Evolutionary conservation across 352 stramenopile species (phyloP), one percentile per base, ranked within the genome.

Genomic region (Globisporangium echinulatum): DNA sequence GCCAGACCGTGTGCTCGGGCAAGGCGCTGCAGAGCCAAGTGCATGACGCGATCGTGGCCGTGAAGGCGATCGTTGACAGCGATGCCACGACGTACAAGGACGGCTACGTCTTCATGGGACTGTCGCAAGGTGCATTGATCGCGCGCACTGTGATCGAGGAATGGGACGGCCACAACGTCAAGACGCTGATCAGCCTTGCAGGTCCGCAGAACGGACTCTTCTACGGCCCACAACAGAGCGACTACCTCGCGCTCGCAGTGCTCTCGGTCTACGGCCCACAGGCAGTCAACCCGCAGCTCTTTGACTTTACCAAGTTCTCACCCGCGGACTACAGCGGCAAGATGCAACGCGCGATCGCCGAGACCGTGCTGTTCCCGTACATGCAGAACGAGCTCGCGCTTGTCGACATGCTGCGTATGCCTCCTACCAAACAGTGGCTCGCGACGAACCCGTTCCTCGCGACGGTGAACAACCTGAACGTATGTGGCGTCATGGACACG

Each of bases 81-180:
- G 49, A 70, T 46, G 1, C 40, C 0, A 13, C 38, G 1, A 44
- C 43, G 3, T 75, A 66, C 48, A 61, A 58, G 25, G 33, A 59
- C 7, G 70, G 67, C 54, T 77, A 75, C 61, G 53, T 69, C 49
- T 52, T 77, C 44, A 73, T 77, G 38, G 67, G 58, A 10, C 59
- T 75, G 25, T 77, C 70, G 4, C 64, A 68, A 46, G 70, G 70
- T 38, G 67, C 63, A 0, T 36, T 72, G 3, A 25, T 71, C 0
- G 59, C 65, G 25, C 67, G 70, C 9, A 57, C 47, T 3, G 68
- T 75, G 13, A 48, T 75, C 36, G 70, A 77, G 53, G 50, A 71
- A 15, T 68, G 63, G 67, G 59, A 75, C 50, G 55, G 65, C 17
- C 67, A 77, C 63, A 68, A 72, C 5, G 61, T 59, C 36, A 56